A percentile compares a stretch with the other conserved stretches of the same genome.
These are phyloP conservation scores for Davidsoniella eucalypti DNA, from an alignment of 2,329 filamentous ascomycete genomes.

Conservation along the genomic window DNA sequence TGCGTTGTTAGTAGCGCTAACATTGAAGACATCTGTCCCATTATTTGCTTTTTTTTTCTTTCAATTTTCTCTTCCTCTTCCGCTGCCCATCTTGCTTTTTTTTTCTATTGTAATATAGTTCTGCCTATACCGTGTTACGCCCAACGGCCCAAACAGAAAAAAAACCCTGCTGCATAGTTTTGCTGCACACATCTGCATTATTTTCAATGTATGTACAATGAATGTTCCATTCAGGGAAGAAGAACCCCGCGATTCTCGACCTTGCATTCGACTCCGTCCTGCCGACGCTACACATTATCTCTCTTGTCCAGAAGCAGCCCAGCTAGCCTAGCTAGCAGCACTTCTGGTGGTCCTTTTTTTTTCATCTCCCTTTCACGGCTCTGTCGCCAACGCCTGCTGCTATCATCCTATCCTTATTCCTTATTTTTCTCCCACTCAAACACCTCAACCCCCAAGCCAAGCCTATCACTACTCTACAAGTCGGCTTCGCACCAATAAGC, in stretches of 20 bases:
- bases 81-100: neutral
- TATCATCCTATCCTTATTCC: no score
- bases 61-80: neutral
- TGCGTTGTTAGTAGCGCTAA: neutral
- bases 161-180: no score
- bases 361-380: no score
- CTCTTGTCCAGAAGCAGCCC: neutral
- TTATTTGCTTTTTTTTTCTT: neutral
- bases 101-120: neutral
- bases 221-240: no score
- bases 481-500: no score
- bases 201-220: neutral
- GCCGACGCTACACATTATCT: neutral
- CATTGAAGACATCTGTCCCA: constrained; percentile 5
- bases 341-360: no score
- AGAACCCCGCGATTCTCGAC: constrained; percentile 8
- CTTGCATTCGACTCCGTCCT: constrained; percentile 1
- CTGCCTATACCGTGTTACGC: no score
- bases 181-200: neutral
- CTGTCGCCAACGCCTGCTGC: no score
- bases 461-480: no score
- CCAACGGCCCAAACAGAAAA: no score
- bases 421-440: no score
- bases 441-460: no score
- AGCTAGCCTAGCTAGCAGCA: neutral